Evolutionary conservation across 1,139 yeast genomes (phyloP).

Genomic region (Pneumocystis carinii): DNA sequence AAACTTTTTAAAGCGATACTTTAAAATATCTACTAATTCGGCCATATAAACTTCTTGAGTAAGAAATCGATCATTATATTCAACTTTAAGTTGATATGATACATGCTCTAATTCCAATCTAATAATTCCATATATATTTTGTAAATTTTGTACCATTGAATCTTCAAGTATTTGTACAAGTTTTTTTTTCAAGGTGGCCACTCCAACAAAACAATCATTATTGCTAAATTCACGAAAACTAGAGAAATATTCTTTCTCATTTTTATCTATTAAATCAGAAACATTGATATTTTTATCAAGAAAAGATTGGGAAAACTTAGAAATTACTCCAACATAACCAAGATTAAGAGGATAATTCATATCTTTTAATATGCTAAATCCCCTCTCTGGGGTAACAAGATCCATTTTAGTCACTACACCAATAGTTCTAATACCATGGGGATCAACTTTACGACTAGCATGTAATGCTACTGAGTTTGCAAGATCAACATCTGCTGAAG

Average conservation of each 20-base stretch:
- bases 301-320: slow-evolving; percentile 34
- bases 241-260: slow-evolving; percentile 29
- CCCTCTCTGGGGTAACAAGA: slow-evolving; percentile 63
- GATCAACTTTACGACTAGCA: slow-evolving; percentile 87
- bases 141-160: slow-evolving; percentile 78
- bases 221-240: slow-evolving; percentile 37
- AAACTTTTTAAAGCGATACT: slow-evolving; percentile 74
- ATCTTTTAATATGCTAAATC: slow-evolving; percentile 54
- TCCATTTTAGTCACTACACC: slow-evolving; percentile 94
- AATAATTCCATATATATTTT: slow-evolving; percentile 75
- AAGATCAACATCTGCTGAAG: slow-evolving; percentile 94
- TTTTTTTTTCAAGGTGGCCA: slow-evolving; percentile 59
- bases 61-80: slow-evolving; percentile 81
- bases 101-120: slow-evolving; percentile 90
- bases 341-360: slow-evolving; percentile 74
- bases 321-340: slow-evolving; percentile 97
- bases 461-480: slow-evolving; percentile 90
- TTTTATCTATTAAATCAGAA: slow-evolving; percentile 7
- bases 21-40: slow-evolving; percentile 74
- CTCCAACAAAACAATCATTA: slow-evolving; percentile 36
- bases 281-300: slow-evolving; percentile 6
- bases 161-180: slow-evolving; percentile 74
- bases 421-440: slow-evolving; percentile 83
- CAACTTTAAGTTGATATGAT: slow-evolving; percentile 83
- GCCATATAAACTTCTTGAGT: slow-evolving; percentile 92